These are phyloP conservation scores for Calocybe cyanea DNA, from an alignment of 768 basidiomycete genomes.

Conservation along the genomic window DNA sequence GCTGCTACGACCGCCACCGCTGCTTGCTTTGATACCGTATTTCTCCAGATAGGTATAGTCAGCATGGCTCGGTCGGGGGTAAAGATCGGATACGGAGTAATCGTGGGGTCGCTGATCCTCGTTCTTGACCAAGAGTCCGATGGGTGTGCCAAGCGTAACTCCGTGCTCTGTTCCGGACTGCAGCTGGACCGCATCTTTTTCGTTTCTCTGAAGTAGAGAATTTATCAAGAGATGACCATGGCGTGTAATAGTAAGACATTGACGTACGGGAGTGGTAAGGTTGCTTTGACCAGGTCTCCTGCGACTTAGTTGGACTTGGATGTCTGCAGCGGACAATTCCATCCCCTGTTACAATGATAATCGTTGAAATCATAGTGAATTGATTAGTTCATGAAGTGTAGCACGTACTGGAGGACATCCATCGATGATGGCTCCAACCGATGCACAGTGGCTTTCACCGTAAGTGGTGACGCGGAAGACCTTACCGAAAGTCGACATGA, in stretches of 20 bases:
- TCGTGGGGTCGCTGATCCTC: slow-evolving; percentile 98
- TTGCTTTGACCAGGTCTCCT: slow-evolving; percentile 94
- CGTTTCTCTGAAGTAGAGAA: slow-evolving; percentile 72
- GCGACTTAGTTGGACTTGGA: slow-evolving; percentile 88
- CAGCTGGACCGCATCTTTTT: slow-evolving; percentile 90
- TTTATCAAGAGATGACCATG: slow-evolving; percentile 1
- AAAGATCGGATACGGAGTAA: slow-evolving; percentile 97
- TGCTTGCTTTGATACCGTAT: slow-evolving; percentile 96
- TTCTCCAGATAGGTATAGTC: slow-evolving; percentile 98
- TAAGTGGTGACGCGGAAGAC: slow-evolving; percentile 95
- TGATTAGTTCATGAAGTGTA: slow-evolving; percentile 1
- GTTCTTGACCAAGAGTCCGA: slow-evolving; percentile 93
- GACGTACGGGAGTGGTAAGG: slow-evolving; percentile 90
- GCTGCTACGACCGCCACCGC: slow-evolving; percentile 91
- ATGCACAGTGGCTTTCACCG: slow-evolving; percentile 96
- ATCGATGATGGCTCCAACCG: slow-evolving; percentile 96
- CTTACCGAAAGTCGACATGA: slow-evolving; percentile 91
- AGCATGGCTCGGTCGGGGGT: slow-evolving; percentile 95
- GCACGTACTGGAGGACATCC: slow-evolving; percentile 87
- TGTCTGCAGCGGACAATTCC: slow-evolving; percentile 71
- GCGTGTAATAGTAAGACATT: not conserved
- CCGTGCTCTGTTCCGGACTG: slow-evolving; percentile 95
- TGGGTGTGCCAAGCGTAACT: slow-evolving; percentile 95
- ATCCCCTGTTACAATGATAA: slow-evolving; percentile 58
- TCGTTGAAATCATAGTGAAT: slow-evolving; percentile 7